phyloP scores from a whole-genome alignment of 108 stramenopile genomes.

The Halocafeteria seosinensis region DNA sequence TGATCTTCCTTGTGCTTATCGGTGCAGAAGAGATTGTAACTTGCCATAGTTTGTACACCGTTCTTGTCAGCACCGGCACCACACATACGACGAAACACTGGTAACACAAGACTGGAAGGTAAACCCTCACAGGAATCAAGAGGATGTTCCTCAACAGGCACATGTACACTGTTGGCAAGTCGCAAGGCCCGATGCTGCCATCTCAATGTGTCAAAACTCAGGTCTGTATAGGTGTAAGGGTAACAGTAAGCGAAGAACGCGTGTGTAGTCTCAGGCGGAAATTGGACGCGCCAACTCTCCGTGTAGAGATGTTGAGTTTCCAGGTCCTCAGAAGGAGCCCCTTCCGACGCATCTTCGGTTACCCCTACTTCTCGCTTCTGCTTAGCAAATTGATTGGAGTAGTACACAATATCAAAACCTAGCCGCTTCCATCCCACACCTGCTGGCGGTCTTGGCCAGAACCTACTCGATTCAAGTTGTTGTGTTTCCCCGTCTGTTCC shows the following conservation, averaged over 20 bases:
- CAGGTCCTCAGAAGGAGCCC: not conserved
- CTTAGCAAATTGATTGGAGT: not conserved
- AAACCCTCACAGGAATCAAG: not conserved
- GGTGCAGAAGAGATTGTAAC: no score
- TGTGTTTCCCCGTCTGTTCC: not conserved
- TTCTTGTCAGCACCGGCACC: not conserved
- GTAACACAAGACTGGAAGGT: no score
- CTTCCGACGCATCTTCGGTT: not conserved
- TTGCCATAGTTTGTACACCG: no score
- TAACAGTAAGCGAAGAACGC: constrained; percentile 31
- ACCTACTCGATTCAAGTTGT: not conserved
- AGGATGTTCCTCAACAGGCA: not conserved
- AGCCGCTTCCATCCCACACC: not conserved
- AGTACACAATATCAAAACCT: not conserved
- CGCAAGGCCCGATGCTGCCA: not conserved
- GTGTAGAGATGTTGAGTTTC: not conserved
- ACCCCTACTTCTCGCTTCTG: not conserved
- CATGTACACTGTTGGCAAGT: not conserved
- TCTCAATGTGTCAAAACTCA: not conserved
- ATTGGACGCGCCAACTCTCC: not conserved
- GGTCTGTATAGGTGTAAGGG: constrained; percentile 44
- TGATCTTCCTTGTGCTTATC: no score
- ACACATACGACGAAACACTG: no score
- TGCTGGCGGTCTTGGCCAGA: not conserved
- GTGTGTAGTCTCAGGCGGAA: not conserved